Percentiles rank a stretch among this genome's conserved stretches.
phyloP scores from a whole-genome alignment of 225 moss, liverwort and hornwort species.

The Marchantia polymorpha region DNA sequence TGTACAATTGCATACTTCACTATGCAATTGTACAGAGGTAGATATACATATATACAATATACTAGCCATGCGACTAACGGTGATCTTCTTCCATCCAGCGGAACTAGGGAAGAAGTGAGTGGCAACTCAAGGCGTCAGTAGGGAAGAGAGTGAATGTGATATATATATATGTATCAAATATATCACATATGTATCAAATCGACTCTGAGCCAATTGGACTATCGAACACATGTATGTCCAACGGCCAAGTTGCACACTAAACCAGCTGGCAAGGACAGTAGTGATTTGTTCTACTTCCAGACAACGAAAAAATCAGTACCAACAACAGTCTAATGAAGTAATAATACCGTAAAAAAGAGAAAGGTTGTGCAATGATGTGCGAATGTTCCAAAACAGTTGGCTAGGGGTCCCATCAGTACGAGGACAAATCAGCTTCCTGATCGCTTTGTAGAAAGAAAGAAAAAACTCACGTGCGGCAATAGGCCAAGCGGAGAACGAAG shows the following conservation, averaged over 20 bases:
- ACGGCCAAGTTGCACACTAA: not conserved
- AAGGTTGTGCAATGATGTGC: not conserved
- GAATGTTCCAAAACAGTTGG: not conserved
- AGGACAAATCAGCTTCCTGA: not conserved
- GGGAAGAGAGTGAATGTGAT: not conserved
- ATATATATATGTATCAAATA: not conserved
- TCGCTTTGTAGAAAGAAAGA: not conserved
- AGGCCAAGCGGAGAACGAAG: conserved; percentile 87
- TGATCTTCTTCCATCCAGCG: not conserved
- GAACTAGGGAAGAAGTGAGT: not conserved
- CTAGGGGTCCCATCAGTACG: not conserved
- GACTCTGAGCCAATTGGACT: not conserved
- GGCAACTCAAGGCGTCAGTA: not conserved
- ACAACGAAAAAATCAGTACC: not conserved
- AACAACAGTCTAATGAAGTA: not conserved
- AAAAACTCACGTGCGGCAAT: conserved; percentile 59
- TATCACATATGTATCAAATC: not conserved
- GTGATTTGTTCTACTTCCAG: not conserved
- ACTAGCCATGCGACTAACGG: not conserved
- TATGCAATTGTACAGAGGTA: not conserved
- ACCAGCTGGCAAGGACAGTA: not conserved
- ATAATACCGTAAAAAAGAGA: not conserved
- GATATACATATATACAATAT: not conserved
- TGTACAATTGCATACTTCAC: not conserved
- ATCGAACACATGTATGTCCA: not conserved